phyloP scores from a whole-genome alignment of 768 basidiomycete genomes.

The Myochromella boudieri region DNA sequence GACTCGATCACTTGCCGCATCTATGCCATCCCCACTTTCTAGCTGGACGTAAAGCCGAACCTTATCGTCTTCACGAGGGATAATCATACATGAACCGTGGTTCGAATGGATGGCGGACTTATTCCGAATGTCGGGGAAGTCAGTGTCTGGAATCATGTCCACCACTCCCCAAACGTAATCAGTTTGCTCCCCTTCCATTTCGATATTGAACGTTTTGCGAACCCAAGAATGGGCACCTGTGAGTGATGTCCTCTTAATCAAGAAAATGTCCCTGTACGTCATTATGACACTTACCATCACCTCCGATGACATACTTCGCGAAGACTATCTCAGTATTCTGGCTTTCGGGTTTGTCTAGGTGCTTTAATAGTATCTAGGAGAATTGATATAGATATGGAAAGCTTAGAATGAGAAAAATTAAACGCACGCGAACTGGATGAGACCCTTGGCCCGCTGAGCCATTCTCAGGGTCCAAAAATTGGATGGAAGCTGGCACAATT shows the following conservation, averaged over 20 bases:
- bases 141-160: conserved; percentile 66
- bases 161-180: conserved; percentile 85
- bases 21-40: conserved; percentile 43
- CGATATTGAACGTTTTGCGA: conserved; percentile 60
- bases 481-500: conserved; percentile 46
- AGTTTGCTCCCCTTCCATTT: conserved; percentile 77
- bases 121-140: conserved; percentile 78
- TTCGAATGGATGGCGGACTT: conserved; percentile 65
- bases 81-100: conserved; percentile 69
- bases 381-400: neutral
- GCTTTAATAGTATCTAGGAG: conserved; percentile 44
- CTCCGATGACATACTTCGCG: conserved; percentile 76
- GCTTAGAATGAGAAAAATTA: neutral
- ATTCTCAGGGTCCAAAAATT: conserved; percentile 40
- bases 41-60: conserved; percentile 75
- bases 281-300: conserved; percentile 53
- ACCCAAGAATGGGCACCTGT: conserved; percentile 85
- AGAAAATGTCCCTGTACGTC: neutral
- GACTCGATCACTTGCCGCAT: conserved; percentile 46
- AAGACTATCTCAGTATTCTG: conserved; percentile 53
- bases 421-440: conserved; percentile 37
- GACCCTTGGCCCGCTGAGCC: conserved; percentile 40
- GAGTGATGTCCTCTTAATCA: neutral
- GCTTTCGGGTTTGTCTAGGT: conserved; percentile 33
- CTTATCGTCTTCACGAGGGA: conserved; percentile 69